Evolutionary conservation across 257 asterid species (phyloP), one percentile per base, ranked within the genome.

Genomic region (Cinchona pubescens): DNA sequence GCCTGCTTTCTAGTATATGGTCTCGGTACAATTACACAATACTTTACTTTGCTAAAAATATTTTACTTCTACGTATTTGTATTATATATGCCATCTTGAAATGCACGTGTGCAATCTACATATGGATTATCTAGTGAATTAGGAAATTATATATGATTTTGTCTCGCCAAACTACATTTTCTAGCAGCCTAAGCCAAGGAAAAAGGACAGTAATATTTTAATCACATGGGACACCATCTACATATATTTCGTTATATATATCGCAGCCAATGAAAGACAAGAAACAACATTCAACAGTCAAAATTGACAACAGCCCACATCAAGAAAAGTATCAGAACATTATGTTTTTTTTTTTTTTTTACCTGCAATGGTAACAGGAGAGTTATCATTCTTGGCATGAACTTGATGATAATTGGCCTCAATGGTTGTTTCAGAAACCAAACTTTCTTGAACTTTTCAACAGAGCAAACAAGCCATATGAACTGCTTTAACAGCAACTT

Each of bases 281-380:
- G 18, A 53, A 56, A 37, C 18, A 51, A n/a, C 18, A 66, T 3
- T 27, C 76, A 27, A 42, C 19, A 51, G 11, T 37, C 51, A 59
- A 75, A 73, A 18, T n/a, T n/a, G 15, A 78, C 45, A 48, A 65
- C 5, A 29, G 18, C 73, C 71, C 49, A 66, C 38, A 35, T 42
- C 32, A 27, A 56, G 15, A 35, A 64, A 55, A 32, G 27, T 1
- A 74, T 46, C 67, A 78, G 35, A 72, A 58, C 16, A 46, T 23
- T n/a, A n/a, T n/a, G n/a, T n/a, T n/a, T n/a, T n/a, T n/a, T n/a
- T n/a, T n/a, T 3, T 21, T n/a, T 5, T 1, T 65, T 74, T 79
- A 92, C 97, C 97, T 40, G 97, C 97, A 70, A 92, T 67, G 7
- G 96, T 92, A 56, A 92, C 95, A 11, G 90, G 96, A 75, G 97